Percentiles rank a stretch among this genome's conserved stretches.
These are phyloP conservation scores for Voacanga thouarsii DNA, from an alignment of 257 asterid species.

Conservation along the genomic window DNA sequence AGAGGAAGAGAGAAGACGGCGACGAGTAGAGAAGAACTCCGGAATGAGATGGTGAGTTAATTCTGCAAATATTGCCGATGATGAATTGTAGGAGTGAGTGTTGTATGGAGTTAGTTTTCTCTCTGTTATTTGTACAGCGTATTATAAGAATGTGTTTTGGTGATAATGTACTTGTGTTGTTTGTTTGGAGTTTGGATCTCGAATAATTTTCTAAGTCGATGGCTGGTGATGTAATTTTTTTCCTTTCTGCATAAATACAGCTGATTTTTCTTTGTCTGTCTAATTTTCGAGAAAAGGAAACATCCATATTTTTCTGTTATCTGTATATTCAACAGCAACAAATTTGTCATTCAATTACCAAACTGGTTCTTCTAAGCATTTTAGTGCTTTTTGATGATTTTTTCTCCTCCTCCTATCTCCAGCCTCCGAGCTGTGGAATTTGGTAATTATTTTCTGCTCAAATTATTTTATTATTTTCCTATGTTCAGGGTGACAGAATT, in stretches of 20 bases:
- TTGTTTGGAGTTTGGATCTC: slow-evolving; percentile 26
- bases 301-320: neutral
- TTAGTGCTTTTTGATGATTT: neutral
- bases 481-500: neutral
- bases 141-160: slow-evolving; percentile 18
- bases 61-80: slow-evolving; percentile 14
- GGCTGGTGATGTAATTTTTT: neutral
- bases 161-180: slow-evolving; percentile 12
- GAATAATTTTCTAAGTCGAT: slow-evolving; percentile 2
- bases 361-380: neutral
- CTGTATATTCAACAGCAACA: neutral
- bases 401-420: neutral
- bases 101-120: slow-evolving; percentile 6
- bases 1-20: slow-evolving; percentile 47
- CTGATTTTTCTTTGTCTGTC: neutral
- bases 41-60: slow-evolving; percentile 82
- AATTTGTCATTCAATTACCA: neutral
- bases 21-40: slow-evolving; percentile 33
- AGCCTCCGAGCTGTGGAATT: neutral
- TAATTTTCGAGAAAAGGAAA: neutral
- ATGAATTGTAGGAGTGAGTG: slow-evolving; percentile 3
- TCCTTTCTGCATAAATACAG: neutral
- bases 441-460: neutral
- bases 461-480: neutral
- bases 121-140: neutral